phyloP scores from a whole-genome alignment of 2,329 filamentous ascomycete species.

The Pseudovirgaria hyperparasitica region DNA sequence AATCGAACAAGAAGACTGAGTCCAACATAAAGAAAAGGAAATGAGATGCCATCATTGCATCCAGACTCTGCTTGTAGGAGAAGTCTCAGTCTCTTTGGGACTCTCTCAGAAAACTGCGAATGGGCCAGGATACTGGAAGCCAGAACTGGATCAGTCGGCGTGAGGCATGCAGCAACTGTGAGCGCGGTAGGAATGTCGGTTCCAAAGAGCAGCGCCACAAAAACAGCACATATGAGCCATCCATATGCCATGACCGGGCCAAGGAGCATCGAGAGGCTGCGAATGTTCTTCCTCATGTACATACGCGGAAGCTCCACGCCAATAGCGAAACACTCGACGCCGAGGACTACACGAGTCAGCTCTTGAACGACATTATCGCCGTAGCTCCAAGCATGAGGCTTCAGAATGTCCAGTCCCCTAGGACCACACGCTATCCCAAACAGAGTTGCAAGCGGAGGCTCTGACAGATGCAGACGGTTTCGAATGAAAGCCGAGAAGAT shows the following conservation, averaged over 20 bases:
- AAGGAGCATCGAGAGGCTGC: conserved; percentile 35
- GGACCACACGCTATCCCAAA: conserved; percentile 34
- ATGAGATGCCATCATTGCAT: conserved; percentile 43
- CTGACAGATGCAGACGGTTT: conserved; percentile 35
- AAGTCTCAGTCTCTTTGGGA: conserved; percentile 39
- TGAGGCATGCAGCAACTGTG: conserved; percentile 41
- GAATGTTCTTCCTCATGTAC: conserved; percentile 40
- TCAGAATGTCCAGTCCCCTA: conserved; percentile 24
- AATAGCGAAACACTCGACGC: conserved; percentile 28
- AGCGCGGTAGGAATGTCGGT: conserved; percentile 34
- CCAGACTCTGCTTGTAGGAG: conserved; percentile 42
- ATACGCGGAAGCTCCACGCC: conserved; percentile 26
- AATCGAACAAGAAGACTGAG: conserved; percentile 31
- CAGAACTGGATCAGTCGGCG: conserved; percentile 44
- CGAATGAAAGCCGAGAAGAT: conserved; percentile 34
- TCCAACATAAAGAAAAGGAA: conserved; percentile 44
- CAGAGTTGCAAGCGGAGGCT: conserved; percentile 34
- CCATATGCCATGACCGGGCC: conserved; percentile 40
- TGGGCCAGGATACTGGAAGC: conserved; percentile 41
- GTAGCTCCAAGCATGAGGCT: conserved; percentile 29
- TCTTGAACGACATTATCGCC: conserved; percentile 28
- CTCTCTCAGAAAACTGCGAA: conserved; percentile 38
- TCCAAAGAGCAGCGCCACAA: conserved; percentile 35
- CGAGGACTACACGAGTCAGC: conserved; percentile 32
- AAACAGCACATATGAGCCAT: conserved; percentile 34